Conservation (phyloP, 2,329 filamentous ascomycete species). For the Thermoascus crustaceus region DNA sequence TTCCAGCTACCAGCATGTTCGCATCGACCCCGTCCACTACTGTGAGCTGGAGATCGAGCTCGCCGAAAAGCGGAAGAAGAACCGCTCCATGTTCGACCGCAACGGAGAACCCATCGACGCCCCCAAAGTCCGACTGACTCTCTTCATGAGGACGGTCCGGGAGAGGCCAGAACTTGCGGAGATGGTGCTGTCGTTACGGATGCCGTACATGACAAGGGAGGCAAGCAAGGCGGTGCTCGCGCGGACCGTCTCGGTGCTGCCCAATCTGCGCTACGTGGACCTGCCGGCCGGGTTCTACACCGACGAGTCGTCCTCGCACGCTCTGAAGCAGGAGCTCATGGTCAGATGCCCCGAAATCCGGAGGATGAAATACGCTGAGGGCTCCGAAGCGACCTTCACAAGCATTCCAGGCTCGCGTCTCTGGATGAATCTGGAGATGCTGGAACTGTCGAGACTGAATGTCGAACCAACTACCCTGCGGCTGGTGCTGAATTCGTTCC, state of each 20-base stretch:
- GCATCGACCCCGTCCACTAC: conserved; percentile 91
- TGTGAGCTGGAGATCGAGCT: conserved; percentile 79
- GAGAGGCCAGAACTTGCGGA: conserved; percentile 64
- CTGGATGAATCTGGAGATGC: conserved; percentile 35
- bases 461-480: conserved; percentile 46
- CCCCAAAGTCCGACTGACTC: conserved; percentile 63
- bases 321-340: conserved; percentile 76
- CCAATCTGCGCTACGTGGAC: conserved; percentile 81
- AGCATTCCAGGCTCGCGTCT: conserved; percentile 51
- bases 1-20: conserved; percentile 72
- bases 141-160: conserved; percentile 74
- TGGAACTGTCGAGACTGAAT: conserved; percentile 32
- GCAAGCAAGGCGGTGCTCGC: conserved; percentile 77
- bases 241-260: conserved; percentile 73
- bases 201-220: conserved; percentile 91
- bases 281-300: conserved; percentile 80
- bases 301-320: conserved; percentile 66
- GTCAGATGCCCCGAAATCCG: conserved; percentile 73
- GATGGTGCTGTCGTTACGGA: conserved; percentile 71
- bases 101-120: conserved; percentile 76
- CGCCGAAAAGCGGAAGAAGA: conserved; percentile 69
- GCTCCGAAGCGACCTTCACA: conserved; percentile 70
- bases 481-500: conserved; percentile 60
- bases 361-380: conserved; percentile 78
- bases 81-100: conserved; percentile 62